A percentile compares a stretch with the other conserved stretches of the same genome.
Conservation (phyloP, 768 basidiomycete species). For the Chalciporus sphaerocephalus region DNA sequence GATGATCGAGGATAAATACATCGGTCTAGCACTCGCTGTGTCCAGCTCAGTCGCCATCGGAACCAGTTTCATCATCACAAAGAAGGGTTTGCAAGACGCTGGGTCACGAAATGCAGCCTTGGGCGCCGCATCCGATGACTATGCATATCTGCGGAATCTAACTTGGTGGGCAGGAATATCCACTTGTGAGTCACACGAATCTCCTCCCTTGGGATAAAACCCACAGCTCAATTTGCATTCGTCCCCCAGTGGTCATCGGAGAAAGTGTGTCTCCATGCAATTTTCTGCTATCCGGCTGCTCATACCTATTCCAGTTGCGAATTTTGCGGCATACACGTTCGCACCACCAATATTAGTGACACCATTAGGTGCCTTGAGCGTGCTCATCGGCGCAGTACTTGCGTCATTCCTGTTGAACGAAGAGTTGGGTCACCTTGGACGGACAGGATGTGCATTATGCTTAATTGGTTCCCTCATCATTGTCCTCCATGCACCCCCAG, state of each 20-base stretch:
- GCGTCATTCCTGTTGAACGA: conserved; percentile 92
- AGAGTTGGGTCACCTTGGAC: conserved; percentile 89
- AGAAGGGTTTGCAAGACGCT: conserved; percentile 96
- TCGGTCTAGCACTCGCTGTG: conserved; percentile 86
- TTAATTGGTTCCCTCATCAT: conserved; percentile 89
- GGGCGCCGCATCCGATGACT: conserved; percentile 68
- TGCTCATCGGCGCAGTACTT: conserved; percentile 91
- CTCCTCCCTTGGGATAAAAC: conserved; percentile 1
- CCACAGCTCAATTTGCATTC: conserved; percentile 1
- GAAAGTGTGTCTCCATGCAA: conserved; percentile 58
- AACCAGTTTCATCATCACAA: conserved; percentile 96
- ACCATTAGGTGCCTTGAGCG: conserved; percentile 93
- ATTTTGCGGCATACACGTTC: conserved; percentile 96
- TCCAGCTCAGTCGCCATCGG: conserved; percentile 85
- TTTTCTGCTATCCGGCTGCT: background rate
- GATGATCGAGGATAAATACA: conserved; percentile 93
- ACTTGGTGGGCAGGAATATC: conserved; percentile 98
- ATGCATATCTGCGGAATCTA: conserved; percentile 83
- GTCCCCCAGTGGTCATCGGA: conserved; percentile 79
- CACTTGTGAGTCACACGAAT: conserved; percentile 61
- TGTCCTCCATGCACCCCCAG: conserved; percentile 93
- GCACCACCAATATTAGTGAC: conserved; percentile 98
- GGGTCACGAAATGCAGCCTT: conserved; percentile 51
- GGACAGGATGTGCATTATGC: conserved; percentile 80
- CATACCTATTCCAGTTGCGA: conserved; percentile 51